Base-by-base conservation (phyloP, 768 basidiomycete genomes). In the Tubosaeta sp. region DNA sequence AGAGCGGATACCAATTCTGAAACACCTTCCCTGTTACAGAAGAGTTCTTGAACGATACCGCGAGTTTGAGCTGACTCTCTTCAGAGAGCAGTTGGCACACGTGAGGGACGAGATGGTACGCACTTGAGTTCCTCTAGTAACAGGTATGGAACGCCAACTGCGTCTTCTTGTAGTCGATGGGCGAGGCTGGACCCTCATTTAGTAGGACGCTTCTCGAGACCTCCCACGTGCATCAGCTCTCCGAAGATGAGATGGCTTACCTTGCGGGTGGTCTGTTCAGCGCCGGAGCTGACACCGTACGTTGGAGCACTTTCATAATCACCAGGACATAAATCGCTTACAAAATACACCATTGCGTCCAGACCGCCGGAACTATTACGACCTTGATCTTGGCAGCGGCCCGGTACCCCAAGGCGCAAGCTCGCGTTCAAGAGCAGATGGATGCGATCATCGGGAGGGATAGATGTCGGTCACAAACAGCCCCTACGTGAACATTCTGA, bases 201-300 rank as follows among this genome's bases (percentile, higher is more conserved):
- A 78, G 72, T 1, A 76, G 73, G 60, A 77, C 77, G 54, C 72
- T 83, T 27, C 61, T 83, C 5, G 79, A 81, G 52, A 73, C 73
- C 8, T 75, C 79, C 54, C 53, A 62, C 1, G 73, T 77, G 46
- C 74, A 79, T 27, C 74, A 72, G 11, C 71, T 83, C 2, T 72
- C 78, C 5, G 71, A 76, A 47, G 69, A 76, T 48, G 81, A 84
- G 56, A 73, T 74, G 3, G 74, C 81, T 0, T 83, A 83, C 60
- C 73, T 84, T 19, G 79, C 77, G 1, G 82, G 83, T 1, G 73
- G 74, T 31, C 76, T 84, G 69, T 84, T 82, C 52, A 81, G 80
- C 25, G 82, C 82, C 12, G 82, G 82, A 2, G 74, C 76, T 0
- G 81, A 82, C 54, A 83, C 82, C n/a, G 71, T 66, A 43, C 43